Base-by-base conservation (phyloP, 1,284 basidiomycete genomes). In the Cutaneotrichosporon arboriforme region DNA sequence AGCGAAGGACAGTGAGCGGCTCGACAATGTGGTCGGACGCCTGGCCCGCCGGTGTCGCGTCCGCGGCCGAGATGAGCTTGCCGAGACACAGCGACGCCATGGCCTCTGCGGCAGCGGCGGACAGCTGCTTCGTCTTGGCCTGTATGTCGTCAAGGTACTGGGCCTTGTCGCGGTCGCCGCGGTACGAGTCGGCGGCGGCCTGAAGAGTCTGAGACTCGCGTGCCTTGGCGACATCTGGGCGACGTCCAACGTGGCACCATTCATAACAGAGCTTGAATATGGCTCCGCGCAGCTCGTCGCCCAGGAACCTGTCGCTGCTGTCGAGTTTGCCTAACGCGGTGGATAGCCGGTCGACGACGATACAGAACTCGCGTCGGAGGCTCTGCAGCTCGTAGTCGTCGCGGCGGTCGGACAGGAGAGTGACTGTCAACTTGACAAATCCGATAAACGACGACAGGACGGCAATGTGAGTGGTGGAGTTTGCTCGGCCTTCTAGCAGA, bases 211-310 rank as follows among this genome's bases (percentile, higher is more conserved):
- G 73, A 22, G 84, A 81, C 44, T 88, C 77, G 48, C 88, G 82
- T 55, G 85, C 86, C 67, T 84, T 87, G 22, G 84, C 83, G 14
- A 79, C 77, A 56, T 90, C 88, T 1, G 83, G 81, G 63, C 89
- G 83, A 44, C 84, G 81, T 8, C 88, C 90, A 50, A 88, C 81
- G 62, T 88, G 84, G 70, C 92, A 94, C 93, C 93, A 97, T 62
- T 94, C 91, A 70, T 91, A 88, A 65, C 91, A 93, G 39, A 91
- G 77, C 42, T 86, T 82, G 73, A 90, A 96, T 46, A 97, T 77
- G 8, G 84, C 81, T 8, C 91, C 78, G 62, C 90, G 84, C 74
- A 85, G 84, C 51, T 88, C 83, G 8, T 81, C 77, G 4, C 87
- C 83, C 50, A 90, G 83, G 69, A 88, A 89, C 2, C 84, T 79